These are phyloP conservation scores for Cordyceps cicadae DNA, from an alignment of 2,329 filamentous ascomycete genomes.

Conservation along the genomic window DNA sequence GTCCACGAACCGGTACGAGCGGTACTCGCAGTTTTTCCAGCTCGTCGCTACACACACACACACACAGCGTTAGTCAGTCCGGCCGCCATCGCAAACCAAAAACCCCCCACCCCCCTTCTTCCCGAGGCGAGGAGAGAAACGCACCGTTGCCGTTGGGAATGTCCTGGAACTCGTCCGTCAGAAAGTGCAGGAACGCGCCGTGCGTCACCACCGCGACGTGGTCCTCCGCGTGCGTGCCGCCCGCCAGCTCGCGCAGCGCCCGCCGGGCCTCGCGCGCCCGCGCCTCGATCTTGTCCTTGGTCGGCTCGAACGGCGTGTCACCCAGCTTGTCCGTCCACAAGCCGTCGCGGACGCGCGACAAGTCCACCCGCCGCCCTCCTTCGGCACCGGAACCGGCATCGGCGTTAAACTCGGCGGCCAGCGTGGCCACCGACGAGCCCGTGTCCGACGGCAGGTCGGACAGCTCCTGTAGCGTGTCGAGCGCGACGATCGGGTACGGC, in stretches of 20 bases:
- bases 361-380: slow-evolving; percentile 50
- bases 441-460: slow-evolving; percentile 67
- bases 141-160: slow-evolving; percentile 35
- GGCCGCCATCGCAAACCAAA: too few species aligned
- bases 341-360: slow-evolving; percentile 49
- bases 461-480: slow-evolving; percentile 74
- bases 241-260: slow-evolving; percentile 44
- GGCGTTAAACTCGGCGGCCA: slow-evolving; percentile 54
- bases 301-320: slow-evolving; percentile 37
- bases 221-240: slow-evolving; percentile 32
- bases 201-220: slow-evolving; percentile 74
- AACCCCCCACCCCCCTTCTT: too few species aligned
- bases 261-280: slow-evolving; percentile 53
- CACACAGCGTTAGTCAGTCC: neutral
- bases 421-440: slow-evolving; percentile 48
- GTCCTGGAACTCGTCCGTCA: slow-evolving; percentile 74
- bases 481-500: slow-evolving; percentile 43
- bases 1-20: slow-evolving; percentile 57
- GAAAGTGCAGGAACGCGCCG: slow-evolving; percentile 74
- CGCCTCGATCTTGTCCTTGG: slow-evolving; percentile 42
- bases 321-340: slow-evolving; percentile 61
- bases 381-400: neutral
- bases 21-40: slow-evolving; percentile 66
- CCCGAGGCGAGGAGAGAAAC: too few species aligned
- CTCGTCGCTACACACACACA: slow-evolving; percentile 48